These are phyloP conservation scores for Silene conica DNA, from an alignment of 148 eudicot species.

Conservation along the genomic window DNA sequence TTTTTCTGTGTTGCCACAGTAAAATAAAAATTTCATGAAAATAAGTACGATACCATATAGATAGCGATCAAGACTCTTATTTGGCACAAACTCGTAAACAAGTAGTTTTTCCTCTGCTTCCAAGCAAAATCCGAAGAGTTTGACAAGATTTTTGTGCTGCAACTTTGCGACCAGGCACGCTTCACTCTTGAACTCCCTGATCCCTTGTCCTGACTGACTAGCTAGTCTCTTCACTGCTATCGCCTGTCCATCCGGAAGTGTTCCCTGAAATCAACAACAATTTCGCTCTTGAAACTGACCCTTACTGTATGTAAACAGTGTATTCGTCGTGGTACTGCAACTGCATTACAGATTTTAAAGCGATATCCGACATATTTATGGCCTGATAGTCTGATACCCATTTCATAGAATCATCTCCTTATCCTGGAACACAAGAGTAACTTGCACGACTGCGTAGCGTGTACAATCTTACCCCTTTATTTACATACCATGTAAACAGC, in stretches of 20 bases:
- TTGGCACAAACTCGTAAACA: conserved; percentile 26
- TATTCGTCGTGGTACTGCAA: too few species aligned
- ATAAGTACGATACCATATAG: conserved; percentile 7
- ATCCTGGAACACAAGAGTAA: too few species aligned
- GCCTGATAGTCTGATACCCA: too few species aligned
- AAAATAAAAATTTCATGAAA: not conserved
- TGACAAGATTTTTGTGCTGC: conserved; percentile 29
- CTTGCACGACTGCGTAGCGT: too few species aligned
- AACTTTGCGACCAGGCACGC: conserved; percentile 21
- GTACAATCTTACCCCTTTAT: too few species aligned
- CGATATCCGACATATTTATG: too few species aligned
- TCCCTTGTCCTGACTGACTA: conserved; percentile 24
- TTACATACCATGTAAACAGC: conserved; percentile 25
- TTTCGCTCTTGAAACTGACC: too few species aligned
- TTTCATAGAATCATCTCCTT: too few species aligned
- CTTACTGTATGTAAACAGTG: too few species aligned
- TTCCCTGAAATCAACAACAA: conserved; percentile 29
- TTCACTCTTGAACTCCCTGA: conserved; percentile 25
- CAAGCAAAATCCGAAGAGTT: conserved; percentile 24
- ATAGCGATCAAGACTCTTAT: conserved; percentile 16
- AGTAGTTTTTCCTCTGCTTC: conserved; percentile 23
- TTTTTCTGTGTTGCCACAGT: not conserved
- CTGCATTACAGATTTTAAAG: too few species aligned
- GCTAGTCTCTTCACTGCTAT: conserved; percentile 29
- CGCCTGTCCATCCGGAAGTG: conserved; percentile 25